These are phyloP conservation scores for Flaveria bidentis DNA, from an alignment of 129 eudicot species.

Conservation along the genomic window DNA sequence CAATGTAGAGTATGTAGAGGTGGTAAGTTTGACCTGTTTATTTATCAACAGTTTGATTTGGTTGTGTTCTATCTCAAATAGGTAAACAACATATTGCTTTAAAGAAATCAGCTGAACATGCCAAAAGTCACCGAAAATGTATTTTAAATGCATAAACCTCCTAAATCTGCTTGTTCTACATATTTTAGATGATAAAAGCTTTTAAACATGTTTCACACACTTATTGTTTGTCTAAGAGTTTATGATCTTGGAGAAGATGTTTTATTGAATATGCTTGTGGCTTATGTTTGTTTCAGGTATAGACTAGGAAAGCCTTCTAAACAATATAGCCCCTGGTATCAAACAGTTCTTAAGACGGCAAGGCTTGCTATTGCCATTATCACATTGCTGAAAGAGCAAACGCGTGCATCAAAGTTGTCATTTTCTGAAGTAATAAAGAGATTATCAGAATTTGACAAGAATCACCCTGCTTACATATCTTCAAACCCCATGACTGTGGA, in stretches of 20 bases:
- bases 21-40: no score
- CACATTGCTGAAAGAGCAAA: conserved; percentile 86
- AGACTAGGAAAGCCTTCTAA: conserved; percentile 95
- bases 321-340: conserved; percentile 94
- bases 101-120: no score
- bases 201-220: not conserved
- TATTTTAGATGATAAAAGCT: not conserved
- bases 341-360: conserved; percentile 87
- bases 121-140: no score
- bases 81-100: no score
- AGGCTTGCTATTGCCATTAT: conserved; percentile 73
- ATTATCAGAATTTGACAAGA: conserved; percentile 65
- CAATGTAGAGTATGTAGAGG: no score
- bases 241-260: not conserved
- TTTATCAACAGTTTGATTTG: no score
- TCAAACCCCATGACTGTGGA: conserved; percentile 66
- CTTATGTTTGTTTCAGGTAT: conserved; percentile 63
- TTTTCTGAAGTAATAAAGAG: conserved; percentile 76
- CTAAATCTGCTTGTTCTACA: no score
- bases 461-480: conserved; percentile 78
- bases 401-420: conserved; percentile 80
- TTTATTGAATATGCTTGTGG: conserved; percentile 16
- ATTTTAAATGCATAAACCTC: no score
- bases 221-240: not conserved
- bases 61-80: no score